These are phyloP conservation scores for Tetracentron sinense DNA, from an alignment of 164 flowering plant species.

Conservation along the genomic window DNA sequence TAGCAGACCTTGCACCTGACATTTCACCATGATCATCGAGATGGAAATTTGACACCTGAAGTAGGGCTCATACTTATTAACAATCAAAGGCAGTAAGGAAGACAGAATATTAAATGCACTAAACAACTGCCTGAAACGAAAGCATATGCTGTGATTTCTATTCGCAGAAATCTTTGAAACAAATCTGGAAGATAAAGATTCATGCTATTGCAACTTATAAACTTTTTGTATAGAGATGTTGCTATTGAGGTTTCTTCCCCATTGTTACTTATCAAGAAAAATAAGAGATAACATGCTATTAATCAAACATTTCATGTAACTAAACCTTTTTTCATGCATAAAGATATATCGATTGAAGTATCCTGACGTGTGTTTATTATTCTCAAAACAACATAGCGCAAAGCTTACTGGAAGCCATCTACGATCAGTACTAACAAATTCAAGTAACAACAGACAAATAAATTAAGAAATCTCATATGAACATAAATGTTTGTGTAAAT, in stretches of 20 bases:
- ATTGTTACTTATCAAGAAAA: too few relatives aligned
- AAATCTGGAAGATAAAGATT: not conserved
- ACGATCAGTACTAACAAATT: too few relatives aligned
- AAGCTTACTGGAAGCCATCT: too few relatives aligned
- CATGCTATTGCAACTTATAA: too few relatives aligned
- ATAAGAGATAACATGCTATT: too few relatives aligned
- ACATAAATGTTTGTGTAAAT: too few relatives aligned
- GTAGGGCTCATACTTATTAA: constrained; percentile 4
- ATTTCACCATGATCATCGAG: constrained; percentile 37
- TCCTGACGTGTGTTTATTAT: not conserved
- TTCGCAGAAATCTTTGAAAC: not conserved
- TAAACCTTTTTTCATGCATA: not conserved
- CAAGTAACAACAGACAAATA: too few relatives aligned
- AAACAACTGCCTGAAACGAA: not conserved
- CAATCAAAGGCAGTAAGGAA: not conserved
- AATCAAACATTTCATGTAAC: not conserved
- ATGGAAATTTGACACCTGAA: constrained; percentile 51
- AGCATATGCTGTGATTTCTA: not conserved
- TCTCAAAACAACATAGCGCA: not conserved
- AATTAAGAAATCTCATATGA: too few relatives aligned
- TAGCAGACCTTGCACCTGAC: constrained; percentile 45
- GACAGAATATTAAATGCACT: not conserved
- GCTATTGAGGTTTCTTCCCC: too few relatives aligned
- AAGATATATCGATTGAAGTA: not conserved
- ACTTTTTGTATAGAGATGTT: too few relatives aligned